Percentiles rank a stretch among this genome's conserved stretches.
Conservation (phyloP, 306 rosid genomes). For the Prunus fruticosa region DNA sequence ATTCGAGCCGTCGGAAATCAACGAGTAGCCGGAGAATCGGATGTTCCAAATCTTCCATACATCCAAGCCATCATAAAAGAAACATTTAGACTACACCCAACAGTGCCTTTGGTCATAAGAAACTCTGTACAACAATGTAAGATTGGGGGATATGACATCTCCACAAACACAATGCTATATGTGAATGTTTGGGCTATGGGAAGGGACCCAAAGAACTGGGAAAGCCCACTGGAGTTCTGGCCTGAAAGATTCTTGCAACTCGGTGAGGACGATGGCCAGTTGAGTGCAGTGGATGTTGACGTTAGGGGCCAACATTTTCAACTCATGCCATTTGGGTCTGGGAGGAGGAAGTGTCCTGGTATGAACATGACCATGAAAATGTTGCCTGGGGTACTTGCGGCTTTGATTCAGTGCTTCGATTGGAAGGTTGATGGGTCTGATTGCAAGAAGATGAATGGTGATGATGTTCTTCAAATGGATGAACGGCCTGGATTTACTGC, state of each 20-base stretch:
- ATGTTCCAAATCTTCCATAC: constrained; percentile 46
- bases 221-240: constrained; percentile 34
- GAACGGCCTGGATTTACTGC: constrained; percentile 37
- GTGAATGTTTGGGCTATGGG: constrained; percentile 46
- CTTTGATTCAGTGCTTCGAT: constrained; percentile 51
- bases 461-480: constrained; percentile 27
- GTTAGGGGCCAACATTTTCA: constrained; percentile 35
- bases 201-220: constrained; percentile 52
- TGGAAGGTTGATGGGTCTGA: constrained; percentile 25
- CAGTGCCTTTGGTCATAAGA: constrained; percentile 39
- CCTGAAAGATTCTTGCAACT: constrained; percentile 32
- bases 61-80: constrained; percentile 53
- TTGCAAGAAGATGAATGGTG: neutral
- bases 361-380: constrained; percentile 38
- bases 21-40: constrained; percentile 37
- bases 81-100: constrained; percentile 49
- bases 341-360: constrained; percentile 56
- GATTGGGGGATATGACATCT: constrained; percentile 33
- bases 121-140: constrained; percentile 32
- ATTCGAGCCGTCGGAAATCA: constrained; percentile 26
- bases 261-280: neutral
- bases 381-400: constrained; percentile 37
- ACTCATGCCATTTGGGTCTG: constrained; percentile 50
- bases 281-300: constrained; percentile 17
- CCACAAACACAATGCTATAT: constrained; percentile 30